Conservation (phyloP, 441 rosid species). For the Arabidopsis hybrid region DNA sequence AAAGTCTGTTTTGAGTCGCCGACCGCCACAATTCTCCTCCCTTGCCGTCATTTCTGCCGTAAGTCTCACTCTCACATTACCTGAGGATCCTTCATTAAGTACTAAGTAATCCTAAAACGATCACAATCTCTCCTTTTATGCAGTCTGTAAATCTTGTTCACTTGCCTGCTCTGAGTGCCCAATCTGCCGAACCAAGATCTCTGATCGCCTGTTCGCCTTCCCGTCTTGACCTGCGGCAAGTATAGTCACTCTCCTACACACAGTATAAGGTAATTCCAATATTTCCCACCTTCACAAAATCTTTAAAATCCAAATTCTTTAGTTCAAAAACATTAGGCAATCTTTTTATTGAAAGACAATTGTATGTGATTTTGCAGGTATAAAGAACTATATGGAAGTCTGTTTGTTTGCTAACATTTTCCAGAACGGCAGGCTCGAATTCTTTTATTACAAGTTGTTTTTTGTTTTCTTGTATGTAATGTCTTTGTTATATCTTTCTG, state of each 20-base stretch:
- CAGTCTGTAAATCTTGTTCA: conserved; percentile 99
- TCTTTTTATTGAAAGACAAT: background rate
- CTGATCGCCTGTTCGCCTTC: conserved; percentile 93
- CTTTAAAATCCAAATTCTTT: background rate
- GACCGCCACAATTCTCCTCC: conserved; percentile 96
- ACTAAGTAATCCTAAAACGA: background rate
- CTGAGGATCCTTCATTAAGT: conserved; percentile 18
- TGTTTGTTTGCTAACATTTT: conserved; percentile 31
- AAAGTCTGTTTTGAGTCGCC: conserved; percentile 95
- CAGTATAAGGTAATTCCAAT: conserved; percentile 52
- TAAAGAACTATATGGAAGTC: conserved; percentile 4
- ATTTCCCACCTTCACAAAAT: conserved; percentile 7
- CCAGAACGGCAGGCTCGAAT: conserved; percentile 28
- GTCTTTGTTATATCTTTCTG: conserved; percentile 26
- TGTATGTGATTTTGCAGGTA: conserved; percentile 35
- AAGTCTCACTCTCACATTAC: conserved; percentile 48
- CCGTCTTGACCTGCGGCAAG: conserved; percentile 60
- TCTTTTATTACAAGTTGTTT: background rate
- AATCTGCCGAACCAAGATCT: conserved; percentile 92
- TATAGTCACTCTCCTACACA: conserved; percentile 39
- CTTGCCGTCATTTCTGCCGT: conserved; percentile 98
- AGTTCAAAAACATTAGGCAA: background rate
- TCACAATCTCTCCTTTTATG: conserved; percentile 34
- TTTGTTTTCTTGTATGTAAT: conserved; percentile 22
- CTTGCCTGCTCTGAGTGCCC: conserved; percentile 99